Conservation (phyloP, 192 early-diverging fungal genomes). For the Entrophospora sp. region DNA sequence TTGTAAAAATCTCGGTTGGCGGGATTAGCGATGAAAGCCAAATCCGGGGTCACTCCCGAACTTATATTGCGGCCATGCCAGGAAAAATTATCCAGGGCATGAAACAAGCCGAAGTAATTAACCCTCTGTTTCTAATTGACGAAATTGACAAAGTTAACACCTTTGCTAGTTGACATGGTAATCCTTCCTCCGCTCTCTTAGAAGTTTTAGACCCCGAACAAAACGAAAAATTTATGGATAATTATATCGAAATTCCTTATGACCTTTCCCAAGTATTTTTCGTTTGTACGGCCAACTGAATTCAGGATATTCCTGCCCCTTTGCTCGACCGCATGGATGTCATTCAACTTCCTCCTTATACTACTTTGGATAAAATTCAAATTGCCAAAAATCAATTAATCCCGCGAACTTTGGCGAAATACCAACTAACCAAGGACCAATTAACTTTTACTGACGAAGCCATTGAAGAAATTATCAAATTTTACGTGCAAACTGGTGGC, state of each 20-base stretch:
- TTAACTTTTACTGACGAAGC: constrained; percentile 4
- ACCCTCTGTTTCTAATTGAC: constrained; percentile 7
- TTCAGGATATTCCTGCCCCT: not conserved
- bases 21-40: not conserved
- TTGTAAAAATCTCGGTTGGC: not conserved
- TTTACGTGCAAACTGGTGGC: not conserved
- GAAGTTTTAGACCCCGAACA: not conserved
- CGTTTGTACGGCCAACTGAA: constrained; percentile 3
- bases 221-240: constrained; percentile 8
- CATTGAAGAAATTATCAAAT: not conserved
- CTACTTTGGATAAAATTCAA: constrained; percentile 2
- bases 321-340: constrained; percentile 2
- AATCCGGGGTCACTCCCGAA: not conserved
- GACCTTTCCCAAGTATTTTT: constrained; percentile 7
- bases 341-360: constrained; percentile 6
- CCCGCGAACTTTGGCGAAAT: not conserved
- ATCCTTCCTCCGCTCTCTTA: not conserved
- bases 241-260: constrained; percentile 7
- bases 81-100: not conserved
- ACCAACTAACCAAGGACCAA: not conserved
- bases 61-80: not conserved
- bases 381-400: constrained; percentile 1
- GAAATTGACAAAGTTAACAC: constrained; percentile 7
- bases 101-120: constrained; percentile 1
- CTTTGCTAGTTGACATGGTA: not conserved